Conservation (phyloP, 176 grass and related monocot genomes). For the Raddia guianensis region DNA sequence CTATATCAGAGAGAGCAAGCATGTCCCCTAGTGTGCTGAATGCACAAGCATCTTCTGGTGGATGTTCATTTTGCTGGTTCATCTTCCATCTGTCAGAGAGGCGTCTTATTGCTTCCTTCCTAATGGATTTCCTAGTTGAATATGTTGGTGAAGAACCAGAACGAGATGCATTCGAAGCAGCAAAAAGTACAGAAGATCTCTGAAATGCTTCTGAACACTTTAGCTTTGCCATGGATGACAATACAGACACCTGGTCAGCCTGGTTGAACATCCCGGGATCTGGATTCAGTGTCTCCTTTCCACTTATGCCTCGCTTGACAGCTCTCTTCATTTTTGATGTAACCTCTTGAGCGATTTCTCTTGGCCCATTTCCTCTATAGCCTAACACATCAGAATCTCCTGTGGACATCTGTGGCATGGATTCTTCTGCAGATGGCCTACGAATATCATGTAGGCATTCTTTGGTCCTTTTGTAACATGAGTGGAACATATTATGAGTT, state of each 20-base stretch:
- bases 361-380: slow-evolving; percentile 40
- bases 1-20: slow-evolving; percentile 67
- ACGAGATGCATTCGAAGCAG: slow-evolving; percentile 19
- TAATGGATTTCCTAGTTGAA: slow-evolving; percentile 56
- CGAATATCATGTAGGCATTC: slow-evolving; percentile 23
- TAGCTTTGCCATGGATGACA: slow-evolving; percentile 26
- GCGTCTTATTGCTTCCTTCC: slow-evolving; percentile 70
- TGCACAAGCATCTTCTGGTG: slow-evolving; percentile 34
- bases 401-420: background rate
- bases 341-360: slow-evolving; percentile 61
- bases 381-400: slow-evolving; percentile 7
- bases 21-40: slow-evolving; percentile 65
- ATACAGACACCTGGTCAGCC: slow-evolving; percentile 25
- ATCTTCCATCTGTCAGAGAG: slow-evolving; percentile 76
- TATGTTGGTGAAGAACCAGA: slow-evolving; percentile 41
- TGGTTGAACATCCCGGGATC: slow-evolving; percentile 11
- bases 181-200: slow-evolving; percentile 15
- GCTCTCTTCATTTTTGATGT: slow-evolving; percentile 54
- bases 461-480: slow-evolving; percentile 40
- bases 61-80: slow-evolving; percentile 46
- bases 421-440: slow-evolving; percentile 38
- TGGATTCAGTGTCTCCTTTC: slow-evolving; percentile 32
- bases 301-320: slow-evolving; percentile 35
- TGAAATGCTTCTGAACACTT: slow-evolving; percentile 31
- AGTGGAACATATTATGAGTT: slow-evolving; percentile 38